Evolutionary conservation across 805 yeast genomes (phyloP).

Genomic region (Cyberlindnera euphorbiae): DNA sequence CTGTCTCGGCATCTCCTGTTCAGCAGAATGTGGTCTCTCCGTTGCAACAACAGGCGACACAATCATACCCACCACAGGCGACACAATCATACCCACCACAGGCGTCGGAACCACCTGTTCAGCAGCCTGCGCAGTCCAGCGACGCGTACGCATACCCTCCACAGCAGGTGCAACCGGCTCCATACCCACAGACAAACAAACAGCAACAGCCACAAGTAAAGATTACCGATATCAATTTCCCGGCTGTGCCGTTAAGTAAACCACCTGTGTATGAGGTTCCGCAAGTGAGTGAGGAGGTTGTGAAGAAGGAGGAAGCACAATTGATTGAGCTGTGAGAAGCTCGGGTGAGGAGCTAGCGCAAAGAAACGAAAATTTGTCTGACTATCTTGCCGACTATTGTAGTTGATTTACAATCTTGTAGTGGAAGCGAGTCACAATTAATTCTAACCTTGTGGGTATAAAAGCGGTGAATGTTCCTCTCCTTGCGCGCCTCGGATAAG

Average conservation of each 20-base stretch:
- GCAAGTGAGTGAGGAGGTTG: slow-evolving; percentile 2
- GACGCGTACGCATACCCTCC: background rate
- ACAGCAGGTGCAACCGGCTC: slow-evolving; percentile 4
- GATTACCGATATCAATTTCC: slow-evolving; percentile 35
- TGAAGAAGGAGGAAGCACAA: slow-evolving; percentile 19
- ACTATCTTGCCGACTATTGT: no score
- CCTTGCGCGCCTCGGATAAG: no score
- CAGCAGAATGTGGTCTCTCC: no score
- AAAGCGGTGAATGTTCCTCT: no score
- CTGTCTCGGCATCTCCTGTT: background rate
- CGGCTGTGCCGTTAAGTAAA: slow-evolving; percentile 35
- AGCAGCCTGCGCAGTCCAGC: slow-evolving; percentile 6
- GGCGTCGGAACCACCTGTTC: slow-evolving; percentile 3
- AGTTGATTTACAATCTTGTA: no score
- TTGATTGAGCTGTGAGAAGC: slow-evolving; percentile 31
- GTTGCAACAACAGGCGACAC: no score
- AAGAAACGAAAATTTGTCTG: no score
- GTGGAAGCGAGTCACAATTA: no score
- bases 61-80: background rate
- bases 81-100: background rate
- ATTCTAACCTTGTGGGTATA: no score
- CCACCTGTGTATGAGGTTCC: slow-evolving; percentile 12
- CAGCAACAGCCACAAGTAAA: slow-evolving; percentile 10
- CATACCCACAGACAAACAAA: slow-evolving; percentile 1
- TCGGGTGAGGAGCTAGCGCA: background rate